These are phyloP conservation scores for Blastocystis sp. DNA, from an alignment of 352 stramenopile species.

Conservation along the genomic window DNA sequence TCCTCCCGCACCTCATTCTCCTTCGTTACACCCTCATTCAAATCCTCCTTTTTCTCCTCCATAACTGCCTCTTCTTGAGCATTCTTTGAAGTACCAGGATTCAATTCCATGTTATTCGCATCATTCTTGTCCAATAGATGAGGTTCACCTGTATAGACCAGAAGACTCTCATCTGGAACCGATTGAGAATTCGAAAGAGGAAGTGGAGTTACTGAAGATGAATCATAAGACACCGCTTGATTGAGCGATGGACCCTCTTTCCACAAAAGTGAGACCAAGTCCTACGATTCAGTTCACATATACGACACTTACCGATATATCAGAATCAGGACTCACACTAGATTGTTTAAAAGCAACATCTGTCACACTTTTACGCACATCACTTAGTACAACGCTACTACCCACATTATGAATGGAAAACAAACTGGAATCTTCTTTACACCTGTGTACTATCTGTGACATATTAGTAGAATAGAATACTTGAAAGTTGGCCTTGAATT, in stretches of 20 bases:
- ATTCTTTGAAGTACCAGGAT: not conserved
- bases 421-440: not conserved
- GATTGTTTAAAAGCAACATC: not conserved
- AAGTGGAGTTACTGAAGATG: not conserved
- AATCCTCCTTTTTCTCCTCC: not conserved
- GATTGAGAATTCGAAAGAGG: not conserved
- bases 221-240: not conserved
- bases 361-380: not conserved
- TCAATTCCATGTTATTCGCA: not conserved
- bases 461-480: not conserved
- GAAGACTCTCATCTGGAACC: not conserved
- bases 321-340: not conserved
- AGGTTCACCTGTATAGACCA: not conserved
- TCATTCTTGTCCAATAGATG: not conserved
- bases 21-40: not conserved
- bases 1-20: not conserved
- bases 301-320: not conserved
- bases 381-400: not conserved
- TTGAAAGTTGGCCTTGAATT: not conserved
- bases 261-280: not conserved
- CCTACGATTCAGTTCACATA: not conserved
- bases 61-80: not conserved
- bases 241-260: not conserved
- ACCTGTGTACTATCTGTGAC: not conserved
- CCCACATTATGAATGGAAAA: not conserved